These are phyloP conservation scores for Allantophomopsis lycopodina DNA, from an alignment of 2,329 filamentous ascomycete genomes.

Conservation along the genomic window DNA sequence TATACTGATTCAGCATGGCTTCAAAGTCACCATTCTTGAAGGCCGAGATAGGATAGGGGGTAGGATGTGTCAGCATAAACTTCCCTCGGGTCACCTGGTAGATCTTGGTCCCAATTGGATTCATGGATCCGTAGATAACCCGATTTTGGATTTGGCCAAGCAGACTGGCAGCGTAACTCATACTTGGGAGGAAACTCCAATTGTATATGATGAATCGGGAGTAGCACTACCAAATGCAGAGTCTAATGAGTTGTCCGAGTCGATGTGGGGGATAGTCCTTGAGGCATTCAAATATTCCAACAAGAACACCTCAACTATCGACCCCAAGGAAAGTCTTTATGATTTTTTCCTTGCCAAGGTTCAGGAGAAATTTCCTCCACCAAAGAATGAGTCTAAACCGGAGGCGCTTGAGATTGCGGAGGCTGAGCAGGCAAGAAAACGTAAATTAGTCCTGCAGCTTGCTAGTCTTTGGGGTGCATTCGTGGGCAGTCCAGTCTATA, in stretches of 20 bases:
- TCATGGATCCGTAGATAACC: constrained; percentile 22
- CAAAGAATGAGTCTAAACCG: constrained; percentile 9
- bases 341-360: constrained; percentile 38
- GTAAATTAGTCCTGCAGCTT: constrained; percentile 23
- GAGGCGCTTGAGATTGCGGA: constrained; percentile 2
- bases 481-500: constrained; percentile 31
- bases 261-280: constrained; percentile 37
- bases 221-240: constrained; percentile 18
- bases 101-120: constrained; percentile 19
- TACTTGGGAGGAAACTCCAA: constrained; percentile 30
- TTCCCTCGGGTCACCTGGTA: constrained; percentile 12
- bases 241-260: constrained; percentile 17
- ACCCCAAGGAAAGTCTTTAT: constrained; percentile 29
- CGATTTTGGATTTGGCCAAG: constrained; percentile 36
- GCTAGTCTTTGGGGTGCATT: constrained; percentile 35
- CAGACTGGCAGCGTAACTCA: constrained; percentile 30
- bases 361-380: constrained; percentile 23
- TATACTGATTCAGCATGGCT: constrained; percentile 34
- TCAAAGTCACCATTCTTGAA: constrained; percentile 42
- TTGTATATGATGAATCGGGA: constrained; percentile 29
- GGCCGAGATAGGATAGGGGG: constrained; percentile 40
- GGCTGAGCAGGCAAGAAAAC: constrained; percentile 15
- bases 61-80: constrained; percentile 10
- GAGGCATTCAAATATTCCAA: constrained; percentile 39
- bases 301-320: constrained; percentile 31